Percentiles rank a stretch among this genome's conserved stretches.
phyloP scores from a whole-genome alignment of 495 filamentous ascomycete species.

The Penicillium roqueforti region DNA sequence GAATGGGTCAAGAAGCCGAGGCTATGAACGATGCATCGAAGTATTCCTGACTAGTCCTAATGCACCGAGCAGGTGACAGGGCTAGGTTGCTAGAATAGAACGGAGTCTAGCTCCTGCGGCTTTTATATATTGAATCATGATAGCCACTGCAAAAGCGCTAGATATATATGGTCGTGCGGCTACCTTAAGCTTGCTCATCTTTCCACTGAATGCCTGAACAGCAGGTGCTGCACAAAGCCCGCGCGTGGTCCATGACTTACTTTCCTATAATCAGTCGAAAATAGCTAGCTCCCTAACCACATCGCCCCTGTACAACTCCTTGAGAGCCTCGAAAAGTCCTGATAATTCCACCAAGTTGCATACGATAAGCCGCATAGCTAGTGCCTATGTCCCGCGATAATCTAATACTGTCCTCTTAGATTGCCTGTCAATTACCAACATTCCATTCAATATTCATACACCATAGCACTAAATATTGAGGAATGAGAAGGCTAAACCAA shows the following conservation, averaged over 20 bases:
- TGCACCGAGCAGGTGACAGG: background rate
- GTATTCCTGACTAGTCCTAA: slow-evolving; percentile 31
- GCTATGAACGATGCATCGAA: slow-evolving; percentile 69
- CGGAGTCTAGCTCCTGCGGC: background rate
- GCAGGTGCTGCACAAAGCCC: background rate
- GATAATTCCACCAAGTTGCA: background rate
- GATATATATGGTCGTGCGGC: background rate
- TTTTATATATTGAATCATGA: background rate
- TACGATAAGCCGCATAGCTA: background rate
- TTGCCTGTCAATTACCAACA: too few species aligned
- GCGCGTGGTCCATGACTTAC: background rate
- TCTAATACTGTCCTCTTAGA: too few species aligned
- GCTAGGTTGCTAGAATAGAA: background rate
- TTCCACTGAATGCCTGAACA: background rate
- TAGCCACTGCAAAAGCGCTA: background rate
- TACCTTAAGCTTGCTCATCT: background rate
- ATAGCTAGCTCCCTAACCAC: background rate
- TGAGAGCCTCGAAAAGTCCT: background rate
- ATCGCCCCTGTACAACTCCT: background rate
- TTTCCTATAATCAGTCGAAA: background rate
- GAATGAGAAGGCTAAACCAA: background rate
- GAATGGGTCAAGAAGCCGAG: slow-evolving; percentile 80
- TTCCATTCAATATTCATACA: background rate
- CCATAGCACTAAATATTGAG: background rate
- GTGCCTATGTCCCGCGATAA: too few species aligned